A percentile compares a stretch with the other conserved stretches of the same genome.
phyloP scores from a whole-genome alignment of 2,329 filamentous ascomycete species.

The Fusarium sp. region DNA sequence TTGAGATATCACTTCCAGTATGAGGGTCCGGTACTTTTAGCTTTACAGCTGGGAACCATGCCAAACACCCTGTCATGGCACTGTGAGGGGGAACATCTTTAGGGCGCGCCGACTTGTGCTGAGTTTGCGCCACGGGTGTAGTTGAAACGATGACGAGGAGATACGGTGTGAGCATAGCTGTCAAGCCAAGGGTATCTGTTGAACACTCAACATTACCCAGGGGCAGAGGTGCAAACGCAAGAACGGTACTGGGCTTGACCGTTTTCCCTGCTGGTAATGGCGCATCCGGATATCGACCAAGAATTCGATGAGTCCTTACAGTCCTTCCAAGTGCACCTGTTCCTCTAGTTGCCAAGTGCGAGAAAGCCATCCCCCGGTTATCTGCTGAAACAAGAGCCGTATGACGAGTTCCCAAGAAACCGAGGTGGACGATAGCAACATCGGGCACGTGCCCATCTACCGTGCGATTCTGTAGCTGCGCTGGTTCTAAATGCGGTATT shows the following conservation, averaged over 20 bases:
- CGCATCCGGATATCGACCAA: conserved; percentile 88
- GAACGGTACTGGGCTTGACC: conserved; percentile 91
- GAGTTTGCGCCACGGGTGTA: conserved; percentile 93
- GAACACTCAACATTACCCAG: conserved; percentile 93
- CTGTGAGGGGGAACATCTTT: conserved; percentile 92
- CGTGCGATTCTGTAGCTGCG: conserved; percentile 72
- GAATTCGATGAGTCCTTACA: conserved; percentile 88
- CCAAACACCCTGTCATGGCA: conserved; percentile 90
- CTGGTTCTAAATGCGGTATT: conserved; percentile 79
- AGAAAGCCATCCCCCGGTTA: conserved; percentile 96
- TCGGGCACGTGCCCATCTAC: conserved; percentile 84
- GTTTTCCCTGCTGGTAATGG: conserved; percentile 71
- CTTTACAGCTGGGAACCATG: conserved; percentile 97
- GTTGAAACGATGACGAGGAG: conserved; percentile 96
- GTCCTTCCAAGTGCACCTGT: conserved; percentile 85
- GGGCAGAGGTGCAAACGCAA: conserved; percentile 90
- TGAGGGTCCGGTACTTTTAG: conserved; percentile 79
- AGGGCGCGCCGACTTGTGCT: conserved; percentile 90
- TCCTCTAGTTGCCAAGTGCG: conserved; percentile 91
- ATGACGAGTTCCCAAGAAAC: conserved; percentile 91
- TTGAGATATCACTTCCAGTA: conserved; percentile 75
- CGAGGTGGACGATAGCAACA: conserved; percentile 86
- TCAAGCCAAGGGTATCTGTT: conserved; percentile 88
- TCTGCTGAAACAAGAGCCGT: conserved; percentile 96
- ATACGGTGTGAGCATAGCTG: conserved; percentile 95